Conservation (phyloP, 345 rosid genomes). For the Chamaenerion angustifolium region DNA sequence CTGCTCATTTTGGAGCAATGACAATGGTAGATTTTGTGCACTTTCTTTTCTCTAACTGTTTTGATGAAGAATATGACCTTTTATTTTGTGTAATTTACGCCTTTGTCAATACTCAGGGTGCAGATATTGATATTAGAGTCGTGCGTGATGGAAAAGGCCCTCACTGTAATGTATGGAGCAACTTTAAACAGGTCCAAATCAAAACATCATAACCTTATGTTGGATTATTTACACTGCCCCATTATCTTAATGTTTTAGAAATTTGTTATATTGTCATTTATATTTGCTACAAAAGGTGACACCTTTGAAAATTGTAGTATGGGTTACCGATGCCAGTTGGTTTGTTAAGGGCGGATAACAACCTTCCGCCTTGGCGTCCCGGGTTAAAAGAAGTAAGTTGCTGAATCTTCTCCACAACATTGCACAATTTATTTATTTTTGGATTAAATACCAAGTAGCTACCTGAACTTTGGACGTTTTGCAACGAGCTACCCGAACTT, state of each 20-base stretch:
- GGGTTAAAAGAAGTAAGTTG: conserved; percentile 65
- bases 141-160: conserved; percentile 99
- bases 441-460: too few relatives aligned
- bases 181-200: conserved; percentile 75
- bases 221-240: too few relatives aligned
- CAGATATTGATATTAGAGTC: conserved; percentile 91
- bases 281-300: neutral
- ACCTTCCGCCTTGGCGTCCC: conserved; percentile 92
- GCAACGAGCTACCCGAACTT: too few relatives aligned
- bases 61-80: too few relatives aligned
- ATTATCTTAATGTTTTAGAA: too few relatives aligned
- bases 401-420: neutral
- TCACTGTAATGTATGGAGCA: conserved; percentile 93
- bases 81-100: too few relatives aligned
- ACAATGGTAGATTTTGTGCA: conserved; percentile 36
- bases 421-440: neutral
- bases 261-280: too few relatives aligned
- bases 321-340: conserved; percentile 70
- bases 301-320: conserved; percentile 38
- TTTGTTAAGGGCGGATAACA: conserved; percentile 82
- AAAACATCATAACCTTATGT: too few relatives aligned
- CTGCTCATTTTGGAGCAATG: conserved; percentile 87
- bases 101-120: conserved; percentile 41
- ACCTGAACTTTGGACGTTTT: too few relatives aligned
- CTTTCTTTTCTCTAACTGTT: too few relatives aligned